Evolutionary conservation across 345 rosid genomes (phyloP), one percentile per base, ranked within the genome.

Genomic region (Aurinia saxatilis): DNA sequence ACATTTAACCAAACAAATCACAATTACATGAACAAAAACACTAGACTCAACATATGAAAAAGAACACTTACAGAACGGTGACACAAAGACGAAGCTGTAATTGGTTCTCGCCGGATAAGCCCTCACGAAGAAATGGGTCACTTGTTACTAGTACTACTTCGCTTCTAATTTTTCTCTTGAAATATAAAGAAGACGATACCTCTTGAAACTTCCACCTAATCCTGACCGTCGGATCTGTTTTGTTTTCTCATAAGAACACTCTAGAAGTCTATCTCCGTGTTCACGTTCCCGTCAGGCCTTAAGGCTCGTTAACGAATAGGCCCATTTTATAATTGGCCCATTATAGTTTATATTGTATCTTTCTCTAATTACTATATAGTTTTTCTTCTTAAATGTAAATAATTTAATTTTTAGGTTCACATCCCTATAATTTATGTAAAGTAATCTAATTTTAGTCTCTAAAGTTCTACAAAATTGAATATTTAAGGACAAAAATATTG

Each of bases 171-270:
- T 62, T 31, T 7, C 2, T 30, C 27, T 37, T n/a, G n/a, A n/a
- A 7, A 42, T 65, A 52, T 53, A 42, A 53, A 65, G 54, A 18
- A 27, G 13, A 36, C 37, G 5, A 45, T 42, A 9, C 23, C 71
- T 67, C 73, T 51, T 68, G 46, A 45, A 50, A 44, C 60, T 68
- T 51, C 44, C 12, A 59, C 13, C 17, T 27, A 13, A 60, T 68
- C 55, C 8, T 53, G 10, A 27, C 67, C 61, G 67, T 68, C 27
- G 62, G 67, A 44, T 27, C 31, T 33, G 9, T 14, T 36, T 42
- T 31, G 39, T 41, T 58, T 10, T 14, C 29, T 21, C 30, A 19
- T 9, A 15, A n/a, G 54, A 60, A 51, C 40, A 53, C 14, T 69
- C 67, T 36, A 36, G 55, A 68, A 69, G n/a, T n/a, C 56, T 31